phyloP scores from a whole-genome alignment of 1,284 basidiomycete genomes.

The Pseudozyma tsukubaensis region DNA sequence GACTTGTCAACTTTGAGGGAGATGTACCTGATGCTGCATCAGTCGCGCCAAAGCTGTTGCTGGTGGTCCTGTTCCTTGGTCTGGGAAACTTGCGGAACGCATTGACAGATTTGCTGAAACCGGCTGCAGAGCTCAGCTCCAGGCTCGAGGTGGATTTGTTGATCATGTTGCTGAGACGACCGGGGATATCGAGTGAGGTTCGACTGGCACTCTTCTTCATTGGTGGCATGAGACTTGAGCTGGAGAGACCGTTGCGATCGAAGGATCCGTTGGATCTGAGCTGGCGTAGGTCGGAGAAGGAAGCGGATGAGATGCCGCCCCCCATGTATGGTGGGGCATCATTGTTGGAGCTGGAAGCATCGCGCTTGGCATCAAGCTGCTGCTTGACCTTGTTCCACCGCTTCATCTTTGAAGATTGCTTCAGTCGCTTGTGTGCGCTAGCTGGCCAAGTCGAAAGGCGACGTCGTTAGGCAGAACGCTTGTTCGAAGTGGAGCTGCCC shows the following conservation, averaged over 20 bases:
- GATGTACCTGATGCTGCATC: constrained; percentile 15
- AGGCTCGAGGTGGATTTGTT: constrained; percentile 41
- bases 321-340: constrained; percentile 26
- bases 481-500: neutral
- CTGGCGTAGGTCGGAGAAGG: constrained; percentile 33
- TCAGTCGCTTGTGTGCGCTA: no score
- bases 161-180: constrained; percentile 36
- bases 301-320: constrained; percentile 38
- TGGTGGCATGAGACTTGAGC: constrained; percentile 29
- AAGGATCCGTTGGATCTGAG: constrained; percentile 14
- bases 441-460: no score
- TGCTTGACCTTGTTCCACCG: constrained; percentile 46
- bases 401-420: constrained; percentile 19
- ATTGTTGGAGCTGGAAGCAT: constrained; percentile 19
- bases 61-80: constrained; percentile 29
- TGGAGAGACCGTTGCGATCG: constrained; percentile 8
- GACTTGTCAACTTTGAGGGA: constrained; percentile 28
- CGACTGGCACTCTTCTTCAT: constrained; percentile 37
- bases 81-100: constrained; percentile 30
- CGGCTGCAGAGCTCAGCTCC: constrained; percentile 26
- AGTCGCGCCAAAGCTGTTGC: constrained; percentile 10
- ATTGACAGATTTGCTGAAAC: constrained; percentile 17
- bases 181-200: constrained; percentile 43
- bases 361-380: constrained; percentile 42
- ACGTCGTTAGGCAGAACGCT: no score